These are phyloP conservation scores for Suillus lakei DNA, from an alignment of 768 basidiomycete species.

Conservation along the genomic window DNA sequence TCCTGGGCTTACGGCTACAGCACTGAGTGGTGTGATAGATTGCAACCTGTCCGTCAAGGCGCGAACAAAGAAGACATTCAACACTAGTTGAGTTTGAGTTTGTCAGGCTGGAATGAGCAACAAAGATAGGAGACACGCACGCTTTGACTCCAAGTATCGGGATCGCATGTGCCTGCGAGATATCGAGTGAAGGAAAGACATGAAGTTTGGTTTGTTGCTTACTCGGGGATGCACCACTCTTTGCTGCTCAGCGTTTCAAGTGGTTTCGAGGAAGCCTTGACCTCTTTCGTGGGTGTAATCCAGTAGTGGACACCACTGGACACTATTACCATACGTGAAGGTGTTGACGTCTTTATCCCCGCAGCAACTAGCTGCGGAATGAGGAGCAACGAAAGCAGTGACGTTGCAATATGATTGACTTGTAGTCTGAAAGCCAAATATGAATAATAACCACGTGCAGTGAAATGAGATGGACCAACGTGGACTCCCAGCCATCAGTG, in stretches of 20 bases:
- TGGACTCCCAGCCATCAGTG: no score
- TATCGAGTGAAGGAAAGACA: neutral
- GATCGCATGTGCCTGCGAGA: conserved; percentile 16
- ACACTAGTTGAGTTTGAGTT: no score
- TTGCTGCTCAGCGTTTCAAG: conserved; percentile 29
- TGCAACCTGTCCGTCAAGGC: no score
- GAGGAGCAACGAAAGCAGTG: conserved; percentile 34
- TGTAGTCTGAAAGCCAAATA: no score
- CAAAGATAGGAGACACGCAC: conserved; percentile 15
- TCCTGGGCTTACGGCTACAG: no score
- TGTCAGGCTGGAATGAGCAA: neutral
- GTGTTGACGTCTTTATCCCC: conserved; percentile 23
- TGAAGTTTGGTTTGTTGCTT: conserved; percentile 1
- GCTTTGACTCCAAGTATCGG: conserved; percentile 33
- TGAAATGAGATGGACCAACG: no score
- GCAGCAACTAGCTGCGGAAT: conserved; percentile 35
- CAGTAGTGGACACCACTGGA: conserved; percentile 34
- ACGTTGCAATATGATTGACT: conserved; percentile 39
- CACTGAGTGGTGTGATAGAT: no score
- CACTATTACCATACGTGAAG: conserved; percentile 35
- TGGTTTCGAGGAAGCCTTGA: conserved; percentile 24
- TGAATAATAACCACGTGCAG: no score
- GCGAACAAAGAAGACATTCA: no score
- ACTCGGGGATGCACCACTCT: conserved; percentile 25
- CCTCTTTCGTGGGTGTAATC: conserved; percentile 20